Evolutionary conservation across 1,284 basidiomycete genomes (phyloP).

Genomic region (Cystobasidium pallidum): DNA sequence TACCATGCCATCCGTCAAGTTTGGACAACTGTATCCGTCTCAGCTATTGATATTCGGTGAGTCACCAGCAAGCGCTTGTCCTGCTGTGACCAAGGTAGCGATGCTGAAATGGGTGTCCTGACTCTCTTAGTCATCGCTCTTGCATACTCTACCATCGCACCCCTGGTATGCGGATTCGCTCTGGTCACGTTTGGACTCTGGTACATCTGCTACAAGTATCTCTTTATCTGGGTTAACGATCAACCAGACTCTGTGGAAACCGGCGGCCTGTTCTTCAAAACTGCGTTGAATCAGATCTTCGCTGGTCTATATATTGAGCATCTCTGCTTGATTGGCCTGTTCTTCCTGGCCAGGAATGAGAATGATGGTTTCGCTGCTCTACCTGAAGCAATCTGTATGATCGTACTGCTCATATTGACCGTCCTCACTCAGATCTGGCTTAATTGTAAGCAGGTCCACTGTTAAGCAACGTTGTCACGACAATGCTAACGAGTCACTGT

Average conservation of each 20-base stretch:
- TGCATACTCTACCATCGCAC: slow-evolving; percentile 87
- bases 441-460: slow-evolving; percentile 12
- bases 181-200: slow-evolving; percentile 67
- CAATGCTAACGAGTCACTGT: not conserved
- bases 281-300: slow-evolving; percentile 88
- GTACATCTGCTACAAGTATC: slow-evolving; percentile 52
- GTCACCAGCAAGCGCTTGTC: slow-evolving; percentile 61
- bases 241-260: slow-evolving; percentile 76
- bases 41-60: slow-evolving; percentile 30
- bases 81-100: slow-evolving; percentile 52
- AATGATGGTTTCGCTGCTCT: slow-evolving; percentile 64
- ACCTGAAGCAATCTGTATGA: slow-evolving; percentile 69
- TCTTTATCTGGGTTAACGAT: slow-evolving; percentile 63
- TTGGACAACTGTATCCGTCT: slow-evolving; percentile 70
- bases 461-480: not conserved
- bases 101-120: not conserved
- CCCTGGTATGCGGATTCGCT: slow-evolving; percentile 90
- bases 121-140: slow-evolving; percentile 60
- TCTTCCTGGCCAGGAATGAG: slow-evolving; percentile 77
- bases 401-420: slow-evolving; percentile 78
- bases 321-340: slow-evolving; percentile 78
- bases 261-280: slow-evolving; percentile 92
- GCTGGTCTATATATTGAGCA: slow-evolving; percentile 77
- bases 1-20: slow-evolving; percentile 67
- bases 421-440: slow-evolving; percentile 55